A percentile compares a stretch with the other conserved stretches of the same genome.
Conservation (phyloP, 2,329 filamentous ascomycete genomes). For the Botrytis medusae region DNA sequence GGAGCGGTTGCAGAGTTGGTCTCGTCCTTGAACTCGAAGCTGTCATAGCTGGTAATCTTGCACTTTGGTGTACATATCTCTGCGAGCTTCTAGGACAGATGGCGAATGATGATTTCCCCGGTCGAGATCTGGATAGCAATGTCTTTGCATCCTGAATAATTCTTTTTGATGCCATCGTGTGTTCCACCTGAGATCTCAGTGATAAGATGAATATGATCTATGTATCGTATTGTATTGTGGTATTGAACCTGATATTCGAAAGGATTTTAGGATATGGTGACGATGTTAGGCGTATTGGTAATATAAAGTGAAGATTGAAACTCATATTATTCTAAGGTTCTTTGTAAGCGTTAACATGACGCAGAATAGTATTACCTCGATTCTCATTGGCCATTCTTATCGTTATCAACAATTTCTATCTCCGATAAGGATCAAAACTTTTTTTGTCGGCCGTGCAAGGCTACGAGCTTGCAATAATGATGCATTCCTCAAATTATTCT, state of each 20-base stretch:
- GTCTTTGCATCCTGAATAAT: conserved; percentile 29
- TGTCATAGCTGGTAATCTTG: conserved; percentile 48
- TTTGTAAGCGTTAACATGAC: conserved; percentile 16
- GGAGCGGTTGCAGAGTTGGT: conserved; percentile 46
- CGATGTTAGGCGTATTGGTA: not conserved
- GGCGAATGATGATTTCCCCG: conserved; percentile 36
- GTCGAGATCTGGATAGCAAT: conserved; percentile 31
- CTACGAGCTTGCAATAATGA: not conserved
- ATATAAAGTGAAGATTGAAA: conserved; percentile 9
- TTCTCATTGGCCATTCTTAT: conserved; percentile 1
- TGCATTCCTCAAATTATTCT: conserved; percentile 1
- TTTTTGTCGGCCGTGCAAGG: not conserved
- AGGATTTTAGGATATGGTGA: no score
- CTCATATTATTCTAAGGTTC: not conserved
- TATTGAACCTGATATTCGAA: not conserved
- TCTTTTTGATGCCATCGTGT: conserved; percentile 32
- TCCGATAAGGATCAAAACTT: conserved; percentile 10
- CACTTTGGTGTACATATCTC: conserved; percentile 46
- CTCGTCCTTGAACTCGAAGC: conserved; percentile 48
- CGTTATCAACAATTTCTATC: not conserved
- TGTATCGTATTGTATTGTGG: not conserved
- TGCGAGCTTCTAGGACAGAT: conserved; percentile 36
- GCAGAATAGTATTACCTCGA: not conserved
- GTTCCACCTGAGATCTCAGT: not conserved
- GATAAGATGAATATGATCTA: not conserved